phyloP scores from a whole-genome alignment of 768 basidiomycete genomes.

The Lactarius tabidus region DNA sequence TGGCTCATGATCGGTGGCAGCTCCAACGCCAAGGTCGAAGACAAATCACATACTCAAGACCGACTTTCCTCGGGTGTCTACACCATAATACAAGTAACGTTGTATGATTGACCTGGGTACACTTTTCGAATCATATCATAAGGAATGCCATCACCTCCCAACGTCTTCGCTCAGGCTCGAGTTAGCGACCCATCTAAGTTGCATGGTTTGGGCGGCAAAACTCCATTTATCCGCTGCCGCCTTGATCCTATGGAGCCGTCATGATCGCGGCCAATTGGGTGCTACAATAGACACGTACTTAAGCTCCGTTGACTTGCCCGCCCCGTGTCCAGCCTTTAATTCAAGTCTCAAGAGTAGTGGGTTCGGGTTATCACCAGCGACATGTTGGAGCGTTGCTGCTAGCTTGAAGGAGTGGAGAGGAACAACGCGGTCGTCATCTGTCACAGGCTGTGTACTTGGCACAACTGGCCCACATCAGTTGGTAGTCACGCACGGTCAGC shows the following conservation, averaged over 20 bases:
- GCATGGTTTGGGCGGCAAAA: constrained; percentile 66
- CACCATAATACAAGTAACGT: constrained; percentile 13
- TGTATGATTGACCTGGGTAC: neutral
- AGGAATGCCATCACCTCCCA: neutral
- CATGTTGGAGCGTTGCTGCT: constrained; percentile 72
- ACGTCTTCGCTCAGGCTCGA: constrained; percentile 2
- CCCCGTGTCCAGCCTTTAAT: constrained; percentile 76
- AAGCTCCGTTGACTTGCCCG: constrained; percentile 72
- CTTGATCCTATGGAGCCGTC: constrained; percentile 49
- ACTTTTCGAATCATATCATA: neutral
- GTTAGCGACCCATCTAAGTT: constrained; percentile 34
- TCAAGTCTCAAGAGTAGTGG: constrained; percentile 76
- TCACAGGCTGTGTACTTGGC: neutral
- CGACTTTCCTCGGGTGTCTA: constrained; percentile 45
- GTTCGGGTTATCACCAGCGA: constrained; percentile 57
- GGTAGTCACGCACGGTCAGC: constrained; percentile 60
- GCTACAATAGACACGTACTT: constrained; percentile 37
- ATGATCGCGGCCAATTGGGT: neutral
- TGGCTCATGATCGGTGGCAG: constrained; percentile 39
- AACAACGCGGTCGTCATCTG: constrained; percentile 85
- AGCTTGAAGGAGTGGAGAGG: constrained; percentile 84
- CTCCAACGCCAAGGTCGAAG: constrained; percentile 88
- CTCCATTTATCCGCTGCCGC: constrained; percentile 77
- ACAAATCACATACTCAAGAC: constrained; percentile 80
- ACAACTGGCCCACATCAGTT: neutral